phyloP scores from a whole-genome alignment of 1,139 yeast species.

The Candida pseudocylindracea region DNA sequence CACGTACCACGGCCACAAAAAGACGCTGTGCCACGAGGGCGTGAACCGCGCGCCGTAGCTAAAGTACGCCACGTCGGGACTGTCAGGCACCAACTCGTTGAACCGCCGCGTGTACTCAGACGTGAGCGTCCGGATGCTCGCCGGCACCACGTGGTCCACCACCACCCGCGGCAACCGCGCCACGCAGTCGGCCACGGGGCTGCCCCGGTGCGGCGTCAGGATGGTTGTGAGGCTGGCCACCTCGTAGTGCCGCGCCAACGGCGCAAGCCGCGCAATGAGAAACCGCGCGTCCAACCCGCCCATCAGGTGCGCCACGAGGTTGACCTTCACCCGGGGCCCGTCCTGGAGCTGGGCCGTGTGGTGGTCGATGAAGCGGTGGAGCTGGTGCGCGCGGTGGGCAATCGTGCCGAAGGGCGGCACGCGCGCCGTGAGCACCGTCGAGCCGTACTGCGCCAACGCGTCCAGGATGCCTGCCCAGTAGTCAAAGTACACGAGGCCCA shows the following conservation, averaged over 20 bases:
- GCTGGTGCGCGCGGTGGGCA: slow-evolving; percentile 37
- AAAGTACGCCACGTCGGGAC: slow-evolving; percentile 45
- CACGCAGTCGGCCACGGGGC: slow-evolving; percentile 61
- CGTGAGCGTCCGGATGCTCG: slow-evolving; percentile 35
- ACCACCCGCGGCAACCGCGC: slow-evolving; percentile 7
- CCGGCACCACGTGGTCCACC: slow-evolving; percentile 3
- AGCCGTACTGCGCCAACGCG: slow-evolving; percentile 36
- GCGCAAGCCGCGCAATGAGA: slow-evolving; percentile 32
- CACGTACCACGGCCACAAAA: slow-evolving; percentile 39
- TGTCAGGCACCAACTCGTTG: slow-evolving; percentile 27
- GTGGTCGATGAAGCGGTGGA: slow-evolving; percentile 27
- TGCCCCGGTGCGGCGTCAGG: slow-evolving; percentile 77
- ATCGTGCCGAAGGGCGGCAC: slow-evolving; percentile 76
- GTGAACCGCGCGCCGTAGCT: slow-evolving; percentile 62
- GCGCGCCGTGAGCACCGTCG: slow-evolving; percentile 45
- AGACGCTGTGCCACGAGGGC: slow-evolving; percentile 42
- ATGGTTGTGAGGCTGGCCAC: slow-evolving; percentile 62
- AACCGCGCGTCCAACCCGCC: slow-evolving; percentile 80
- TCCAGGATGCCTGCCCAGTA: slow-evolving; percentile 70
- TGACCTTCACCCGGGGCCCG: slow-evolving; percentile 23
- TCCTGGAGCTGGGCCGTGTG: slow-evolving; percentile 14
- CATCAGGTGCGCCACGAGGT: slow-evolving; percentile 83
- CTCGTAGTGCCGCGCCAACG: slow-evolving; percentile 16
- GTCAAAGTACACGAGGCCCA: slow-evolving; percentile 12
- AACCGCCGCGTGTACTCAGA: slow-evolving; percentile 27